Conservation (phyloP, 176 grass and related monocot genomes). For the Cocos nucifera region DNA sequence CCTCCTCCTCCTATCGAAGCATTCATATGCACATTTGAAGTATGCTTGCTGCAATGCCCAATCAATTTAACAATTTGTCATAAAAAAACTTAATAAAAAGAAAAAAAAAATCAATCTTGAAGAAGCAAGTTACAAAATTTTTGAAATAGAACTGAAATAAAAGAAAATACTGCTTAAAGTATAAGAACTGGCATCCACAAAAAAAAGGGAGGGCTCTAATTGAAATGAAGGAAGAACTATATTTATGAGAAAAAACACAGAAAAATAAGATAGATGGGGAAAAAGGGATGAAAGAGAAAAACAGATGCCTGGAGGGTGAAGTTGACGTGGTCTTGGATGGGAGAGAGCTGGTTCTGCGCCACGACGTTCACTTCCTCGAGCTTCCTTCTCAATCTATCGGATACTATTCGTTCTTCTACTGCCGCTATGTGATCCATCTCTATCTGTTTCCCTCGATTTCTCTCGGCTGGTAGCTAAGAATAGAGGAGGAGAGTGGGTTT, state of each 20-base stretch:
- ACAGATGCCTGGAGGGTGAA: slow-evolving; percentile 74
- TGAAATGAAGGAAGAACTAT: too few species aligned
- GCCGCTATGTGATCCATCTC: slow-evolving; percentile 44
- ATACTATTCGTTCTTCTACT: slow-evolving; percentile 55
- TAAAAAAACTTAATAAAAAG: too few species aligned
- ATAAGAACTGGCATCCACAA: too few species aligned
- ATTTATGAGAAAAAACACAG: too few species aligned
- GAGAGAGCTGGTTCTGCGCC: slow-evolving; percentile 54
- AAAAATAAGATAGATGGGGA: too few species aligned
- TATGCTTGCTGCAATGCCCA: slow-evolving; percentile 66
- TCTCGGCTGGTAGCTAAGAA: too few species aligned
- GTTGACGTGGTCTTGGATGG: slow-evolving; percentile 91
- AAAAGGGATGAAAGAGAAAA: too few species aligned
- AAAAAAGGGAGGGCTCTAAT: too few species aligned
- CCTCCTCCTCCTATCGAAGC: slow-evolving; percentile 64
- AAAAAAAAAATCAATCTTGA: too few species aligned
- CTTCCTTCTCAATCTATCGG: slow-evolving; percentile 60
- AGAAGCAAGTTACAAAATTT: too few species aligned
- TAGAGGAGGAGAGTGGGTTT: not conserved
- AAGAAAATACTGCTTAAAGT: too few species aligned
- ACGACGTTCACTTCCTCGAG: slow-evolving; percentile 69
- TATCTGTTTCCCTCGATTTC: not conserved
- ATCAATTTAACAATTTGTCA: not conserved
- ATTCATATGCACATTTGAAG: slow-evolving; percentile 91
- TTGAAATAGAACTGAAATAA: too few species aligned